Evolutionary conservation across 345 rosid genomes (phyloP), one percentile per base, ranked within the genome.

Genomic region (Boechera stricta): DNA sequence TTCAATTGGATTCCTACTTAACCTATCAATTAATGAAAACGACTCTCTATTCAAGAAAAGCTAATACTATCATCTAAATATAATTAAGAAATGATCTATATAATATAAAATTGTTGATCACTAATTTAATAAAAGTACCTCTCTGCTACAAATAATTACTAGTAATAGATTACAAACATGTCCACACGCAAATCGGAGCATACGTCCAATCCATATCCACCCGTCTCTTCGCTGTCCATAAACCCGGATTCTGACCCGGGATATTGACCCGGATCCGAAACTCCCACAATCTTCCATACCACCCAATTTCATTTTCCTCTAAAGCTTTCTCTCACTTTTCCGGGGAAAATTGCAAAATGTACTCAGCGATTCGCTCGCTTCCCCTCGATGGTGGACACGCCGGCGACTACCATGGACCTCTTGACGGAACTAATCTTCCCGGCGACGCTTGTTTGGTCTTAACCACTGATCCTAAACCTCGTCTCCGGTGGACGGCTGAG

Each of bases 401-500:
- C 47, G 72, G 78, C 38, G 90, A 85, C 6, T 83, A 77, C 72
- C 84, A 80, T 41, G 83, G 86, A n/a, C 72, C 92, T 12, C 77
- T 90, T 11, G 97, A 90, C 48, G 90, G 92, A 13, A 82, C 88
- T 29, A 85, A 84, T 81, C 79, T 87, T 24, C 86, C 90, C 28
- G 86, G 90, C 4, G 97, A 88, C 18, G 93, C 93, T n/a, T 88
- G 97, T 75, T 76, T 93, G 82, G 96, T 89, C 58, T 90, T 93
- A 73, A 91, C 98, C 29, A 76, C 97, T 54, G 98, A 91, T 78
- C 98, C 97, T 10, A 93, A 91, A 82, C 97, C 97, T 61, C 90
- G 95, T 12, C 98, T 93, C 74, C 90, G 98, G 5, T 93, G 97
- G 98, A 91, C 98, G 6, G 75, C 90, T 8, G 98, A 93, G 85